These are phyloP conservation scores for Carpinus fangiana DNA, from an alignment of 306 rosid species.

Conservation along the genomic window DNA sequence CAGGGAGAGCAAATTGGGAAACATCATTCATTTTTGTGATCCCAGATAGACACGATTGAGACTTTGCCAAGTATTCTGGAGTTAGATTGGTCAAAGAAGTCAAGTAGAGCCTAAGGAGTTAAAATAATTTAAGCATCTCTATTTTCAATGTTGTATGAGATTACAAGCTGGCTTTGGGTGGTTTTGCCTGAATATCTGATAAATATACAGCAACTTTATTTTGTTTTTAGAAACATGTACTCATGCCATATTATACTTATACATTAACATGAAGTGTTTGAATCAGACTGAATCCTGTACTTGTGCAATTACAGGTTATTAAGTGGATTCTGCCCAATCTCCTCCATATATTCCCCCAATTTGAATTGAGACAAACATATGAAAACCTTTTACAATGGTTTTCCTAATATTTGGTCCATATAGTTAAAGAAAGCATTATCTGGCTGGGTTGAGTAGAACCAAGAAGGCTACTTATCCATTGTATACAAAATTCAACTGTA, in stretches of 20 bases:
- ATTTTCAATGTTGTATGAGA: too few species aligned
- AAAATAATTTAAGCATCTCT: too few species aligned
- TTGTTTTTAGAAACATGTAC: background rate
- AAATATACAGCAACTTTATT: background rate
- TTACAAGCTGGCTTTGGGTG: background rate
- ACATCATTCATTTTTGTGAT: background rate
- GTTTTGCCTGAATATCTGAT: background rate
- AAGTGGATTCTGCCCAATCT: background rate
- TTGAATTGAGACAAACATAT: background rate
- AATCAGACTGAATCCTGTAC: background rate
- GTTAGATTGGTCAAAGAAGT: too few species aligned
- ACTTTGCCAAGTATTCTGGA: background rate
- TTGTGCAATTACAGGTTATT: background rate
- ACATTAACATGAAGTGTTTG: background rate
- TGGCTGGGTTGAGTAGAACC: background rate
- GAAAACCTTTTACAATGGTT: background rate
- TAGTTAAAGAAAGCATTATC: background rate
- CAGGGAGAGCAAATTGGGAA: background rate
- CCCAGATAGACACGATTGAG: background rate
- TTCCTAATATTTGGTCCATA: background rate
- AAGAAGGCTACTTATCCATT: background rate
- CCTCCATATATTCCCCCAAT: background rate
- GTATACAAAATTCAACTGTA: background rate
- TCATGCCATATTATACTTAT: background rate
- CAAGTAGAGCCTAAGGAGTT: too few species aligned